Percentiles rank a stretch among this genome's conserved stretches.
These are phyloP conservation scores for Penicillium corylophilum DNA, from an alignment of 2,329 filamentous ascomycete species.

Conservation along the genomic window DNA sequence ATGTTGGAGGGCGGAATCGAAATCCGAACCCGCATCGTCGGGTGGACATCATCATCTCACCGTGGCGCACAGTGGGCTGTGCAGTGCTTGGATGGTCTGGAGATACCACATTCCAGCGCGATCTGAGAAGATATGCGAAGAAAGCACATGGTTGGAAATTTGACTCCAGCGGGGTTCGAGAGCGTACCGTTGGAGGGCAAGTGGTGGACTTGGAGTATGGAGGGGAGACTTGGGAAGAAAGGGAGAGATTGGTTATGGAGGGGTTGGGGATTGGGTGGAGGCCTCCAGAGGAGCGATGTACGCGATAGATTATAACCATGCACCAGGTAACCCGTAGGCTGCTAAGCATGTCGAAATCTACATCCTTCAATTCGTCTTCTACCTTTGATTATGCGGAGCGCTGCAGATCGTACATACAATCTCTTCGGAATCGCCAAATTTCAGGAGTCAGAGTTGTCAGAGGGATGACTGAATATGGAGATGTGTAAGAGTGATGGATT, in stretches of 20 bases:
- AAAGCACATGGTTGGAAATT: constrained; percentile 74
- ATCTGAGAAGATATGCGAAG: constrained; percentile 78
- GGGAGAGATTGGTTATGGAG: constrained; percentile 78
- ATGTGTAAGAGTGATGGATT: too few relatives aligned
- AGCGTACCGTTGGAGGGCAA: constrained; percentile 62
- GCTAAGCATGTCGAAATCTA: too few relatives aligned
- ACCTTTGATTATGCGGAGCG: too few relatives aligned
- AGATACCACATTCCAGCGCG: constrained; percentile 85
- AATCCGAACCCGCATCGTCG: constrained; percentile 76
- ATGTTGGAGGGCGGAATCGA: constrained; percentile 27
- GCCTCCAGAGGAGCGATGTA: constrained; percentile 66
- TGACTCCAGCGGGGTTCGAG: constrained; percentile 82
- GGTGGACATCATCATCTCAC: constrained; percentile 87
- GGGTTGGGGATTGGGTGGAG: constrained; percentile 69
- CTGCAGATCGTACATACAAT: too few relatives aligned
- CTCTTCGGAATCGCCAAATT: too few relatives aligned
- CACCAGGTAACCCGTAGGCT: too few relatives aligned
- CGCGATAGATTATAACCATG: constrained; percentile 32
- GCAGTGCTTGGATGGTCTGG: constrained; percentile 86
- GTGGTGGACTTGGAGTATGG: constrained; percentile 66
- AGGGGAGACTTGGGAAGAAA: constrained; percentile 61
- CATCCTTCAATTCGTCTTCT: too few relatives aligned
- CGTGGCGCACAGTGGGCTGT: constrained; percentile 86
- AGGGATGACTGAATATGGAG: too few relatives aligned
- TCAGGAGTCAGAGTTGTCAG: too few relatives aligned